phyloP scores from a whole-genome alignment of 768 basidiomycete species.

The Suillus lakei region DNA sequence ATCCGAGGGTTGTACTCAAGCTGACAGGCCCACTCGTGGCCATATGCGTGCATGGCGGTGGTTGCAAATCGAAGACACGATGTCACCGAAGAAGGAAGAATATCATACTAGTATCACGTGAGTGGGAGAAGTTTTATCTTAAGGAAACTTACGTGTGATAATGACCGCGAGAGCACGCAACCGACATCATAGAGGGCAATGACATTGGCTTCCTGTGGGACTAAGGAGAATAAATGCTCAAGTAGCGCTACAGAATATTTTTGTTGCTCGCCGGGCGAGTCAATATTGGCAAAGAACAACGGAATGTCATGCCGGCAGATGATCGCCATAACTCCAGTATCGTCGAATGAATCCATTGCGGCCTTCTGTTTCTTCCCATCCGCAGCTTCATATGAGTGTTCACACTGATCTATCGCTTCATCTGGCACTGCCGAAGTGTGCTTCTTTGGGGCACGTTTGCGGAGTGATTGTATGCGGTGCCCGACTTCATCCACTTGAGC shows the following conservation, averaged over 20 bases:
- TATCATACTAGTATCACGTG: background rate
- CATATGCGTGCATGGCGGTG: slow-evolving; percentile 45
- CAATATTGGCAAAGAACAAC: too few species aligned
- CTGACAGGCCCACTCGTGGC: slow-evolving; percentile 40
- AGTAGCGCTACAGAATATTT: slow-evolving; percentile 42
- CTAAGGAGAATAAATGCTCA: slow-evolving; percentile 28
- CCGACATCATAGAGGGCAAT: background rate
- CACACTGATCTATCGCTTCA: too few species aligned
- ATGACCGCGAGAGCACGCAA: background rate
- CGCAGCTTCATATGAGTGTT: too few species aligned
- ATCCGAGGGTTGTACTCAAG: slow-evolving; percentile 7
- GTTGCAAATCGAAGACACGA: slow-evolving; percentile 34
- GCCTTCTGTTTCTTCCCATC: too few species aligned
- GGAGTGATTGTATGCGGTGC: too few species aligned
- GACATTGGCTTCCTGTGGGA: slow-evolving; percentile 30
- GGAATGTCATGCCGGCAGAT: too few species aligned
- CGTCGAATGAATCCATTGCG: too few species aligned
- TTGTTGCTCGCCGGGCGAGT: slow-evolving; percentile 46
- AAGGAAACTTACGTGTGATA: background rate
- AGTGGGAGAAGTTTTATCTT: background rate
- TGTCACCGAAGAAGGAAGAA: slow-evolving; percentile 10
- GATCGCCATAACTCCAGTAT: too few species aligned
- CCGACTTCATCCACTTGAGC: too few species aligned
- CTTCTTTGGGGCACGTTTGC: too few species aligned
- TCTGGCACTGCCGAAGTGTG: too few species aligned